Conservation (phyloP, 352 stramenopile genomes). For the Globisporangium emineosum region DNA sequence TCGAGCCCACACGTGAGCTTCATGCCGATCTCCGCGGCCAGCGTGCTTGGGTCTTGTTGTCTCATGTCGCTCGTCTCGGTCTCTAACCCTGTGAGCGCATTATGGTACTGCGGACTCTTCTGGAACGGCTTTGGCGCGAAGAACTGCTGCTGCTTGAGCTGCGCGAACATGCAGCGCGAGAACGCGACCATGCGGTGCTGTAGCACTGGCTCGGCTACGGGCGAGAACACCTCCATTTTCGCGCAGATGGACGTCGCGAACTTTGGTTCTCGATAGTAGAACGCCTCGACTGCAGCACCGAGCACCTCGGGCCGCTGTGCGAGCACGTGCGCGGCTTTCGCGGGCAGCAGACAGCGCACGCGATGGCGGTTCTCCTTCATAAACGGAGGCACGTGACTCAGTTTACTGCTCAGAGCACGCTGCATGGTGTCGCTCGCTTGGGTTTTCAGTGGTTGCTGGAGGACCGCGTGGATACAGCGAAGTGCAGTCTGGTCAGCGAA, state of each 20-base stretch:
- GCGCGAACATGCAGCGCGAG: constrained; percentile 79
- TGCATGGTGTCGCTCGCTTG: constrained; percentile 39
- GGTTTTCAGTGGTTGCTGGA: constrained; percentile 4
- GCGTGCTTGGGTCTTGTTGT: background rate
- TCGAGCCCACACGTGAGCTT: constrained; percentile 79
- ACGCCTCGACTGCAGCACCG: constrained; percentile 54
- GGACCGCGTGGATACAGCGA: constrained; percentile 13
- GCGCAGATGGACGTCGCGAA: constrained; percentile 40
- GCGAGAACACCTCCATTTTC: constrained; percentile 55
- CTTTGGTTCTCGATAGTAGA: constrained; percentile 72
- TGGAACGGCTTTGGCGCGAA: constrained; percentile 61
- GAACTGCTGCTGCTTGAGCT: constrained; percentile 80
- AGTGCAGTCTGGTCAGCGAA: background rate
- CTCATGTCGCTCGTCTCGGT: constrained; percentile 5
- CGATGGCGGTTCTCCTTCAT: constrained; percentile 49
- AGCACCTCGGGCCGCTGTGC: constrained; percentile 26
- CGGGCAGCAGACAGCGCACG: constrained; percentile 45
- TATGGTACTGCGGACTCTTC: constrained; percentile 10
- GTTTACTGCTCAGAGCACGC: constrained; percentile 32
- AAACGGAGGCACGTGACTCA: constrained; percentile 34
- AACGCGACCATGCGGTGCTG: constrained; percentile 49
- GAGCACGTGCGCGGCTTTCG: constrained; percentile 33
- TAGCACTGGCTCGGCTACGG: constrained; percentile 9
- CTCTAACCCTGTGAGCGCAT: constrained; percentile 13
- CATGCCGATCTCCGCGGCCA: constrained; percentile 62